Evolutionary conservation across 164 flowering plant species (phyloP), one percentile per base, ranked within the genome.

Genomic region (Euptelea pleiosperma): DNA sequence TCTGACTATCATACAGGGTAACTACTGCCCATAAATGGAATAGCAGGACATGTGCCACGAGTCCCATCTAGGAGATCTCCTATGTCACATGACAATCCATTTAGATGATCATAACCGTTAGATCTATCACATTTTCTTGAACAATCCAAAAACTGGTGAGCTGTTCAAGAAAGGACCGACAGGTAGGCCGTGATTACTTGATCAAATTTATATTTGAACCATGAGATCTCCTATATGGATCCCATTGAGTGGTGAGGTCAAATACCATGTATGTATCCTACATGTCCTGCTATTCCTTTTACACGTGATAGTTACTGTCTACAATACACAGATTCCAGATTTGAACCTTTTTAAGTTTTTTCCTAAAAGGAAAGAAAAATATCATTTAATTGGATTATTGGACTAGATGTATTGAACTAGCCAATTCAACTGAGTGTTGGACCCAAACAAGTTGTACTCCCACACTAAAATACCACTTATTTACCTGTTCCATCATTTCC

Each of bases 401-500:
- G 40, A 26, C 15, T 24, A 1, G 16, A 37, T 26, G 8, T 7
- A 1, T 18, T 42, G 44, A 16, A n/a, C 44, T 40, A 5, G 45
- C 2, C 19, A 11, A n/a, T n/a, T n/a, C n/a, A 21, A 8, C 24
- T 21, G 7, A 42, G 10, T 18, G 9, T 18, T 6, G 19, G 22
- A 42, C 22, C 22, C 16, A 42, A 42, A 42, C 8, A 12, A 4
- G 19, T 19, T 16, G 1, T 0, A 3, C 8, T 8, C 1, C 45
- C 2, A 19, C 8, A 25, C 15, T 24, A 1, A 52, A 52, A 21
- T 33, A 6, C 18, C 1, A 35, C 2, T 7, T 12, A 34, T 22
- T 18, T 75, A 89, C 98, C 90, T 69, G 98, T 84, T 69, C 98
- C 98, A 75, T 93, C 97, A 83, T 87, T 89, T 57, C 94, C 98